Evolutionary conservation across 331 rosid species (phyloP).

Genomic region (Saraca asoca): DNA sequence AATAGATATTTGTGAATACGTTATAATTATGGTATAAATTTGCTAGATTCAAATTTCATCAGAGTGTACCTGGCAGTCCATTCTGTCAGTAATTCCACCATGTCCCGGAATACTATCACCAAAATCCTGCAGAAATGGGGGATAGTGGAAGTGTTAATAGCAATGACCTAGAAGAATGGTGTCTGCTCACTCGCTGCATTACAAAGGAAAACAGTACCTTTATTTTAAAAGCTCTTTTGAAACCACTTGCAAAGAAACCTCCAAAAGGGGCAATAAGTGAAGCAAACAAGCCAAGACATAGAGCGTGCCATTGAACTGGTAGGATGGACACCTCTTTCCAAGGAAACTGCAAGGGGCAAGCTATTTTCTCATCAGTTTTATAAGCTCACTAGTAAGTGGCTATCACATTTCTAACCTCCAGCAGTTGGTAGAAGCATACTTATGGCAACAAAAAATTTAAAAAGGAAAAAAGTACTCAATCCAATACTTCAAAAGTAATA

Average conservation of each 20-base stretch:
- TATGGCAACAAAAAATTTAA: too few relatives aligned
- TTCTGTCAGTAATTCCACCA: slow-evolving; percentile 98
- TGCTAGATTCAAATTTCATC: slow-evolving; percentile 19
- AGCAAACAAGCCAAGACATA: slow-evolving; percentile 89
- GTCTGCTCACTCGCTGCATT: slow-evolving; percentile 19
- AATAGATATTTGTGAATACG: too few relatives aligned
- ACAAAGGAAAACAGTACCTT: slow-evolving; percentile 55
- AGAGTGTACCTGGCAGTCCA: slow-evolving; percentile 94
- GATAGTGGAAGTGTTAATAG: slow-evolving; percentile 27
- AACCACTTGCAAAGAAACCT: slow-evolving; percentile 99
- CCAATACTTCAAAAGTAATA: too few relatives aligned
- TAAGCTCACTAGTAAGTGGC: too few relatives aligned
- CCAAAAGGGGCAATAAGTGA: slow-evolving; percentile 98
- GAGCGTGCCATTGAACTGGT: slow-evolving; percentile 93
- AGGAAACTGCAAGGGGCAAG: slow-evolving; percentile 62
- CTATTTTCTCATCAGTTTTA: slow-evolving; percentile 1
- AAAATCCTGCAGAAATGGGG: slow-evolving; percentile 69
- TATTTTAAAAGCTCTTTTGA: slow-evolving; percentile 96
- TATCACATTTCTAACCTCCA: too few relatives aligned
- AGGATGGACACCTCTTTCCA: slow-evolving; percentile 81
- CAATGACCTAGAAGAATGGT: slow-evolving; percentile 15
- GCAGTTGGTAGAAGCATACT: too few relatives aligned
- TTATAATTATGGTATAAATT: too few relatives aligned
- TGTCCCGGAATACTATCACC: slow-evolving; percentile 99
- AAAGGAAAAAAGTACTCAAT: too few relatives aligned